These are phyloP conservation scores for Whalleya microplaca DNA, from an alignment of 2,329 filamentous ascomycete species.

Conservation along the genomic window DNA sequence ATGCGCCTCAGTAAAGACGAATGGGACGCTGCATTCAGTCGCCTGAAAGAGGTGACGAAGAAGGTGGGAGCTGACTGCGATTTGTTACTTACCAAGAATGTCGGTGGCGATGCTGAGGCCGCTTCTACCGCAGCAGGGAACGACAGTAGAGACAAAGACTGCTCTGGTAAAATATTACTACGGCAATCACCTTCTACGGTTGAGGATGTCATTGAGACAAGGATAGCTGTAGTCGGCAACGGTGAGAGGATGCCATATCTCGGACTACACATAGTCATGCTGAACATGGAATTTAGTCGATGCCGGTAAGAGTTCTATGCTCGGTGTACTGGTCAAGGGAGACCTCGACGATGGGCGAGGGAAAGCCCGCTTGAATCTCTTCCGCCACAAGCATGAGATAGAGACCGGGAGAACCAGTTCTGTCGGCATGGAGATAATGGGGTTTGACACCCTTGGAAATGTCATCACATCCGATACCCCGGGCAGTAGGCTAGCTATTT, in stretches of 20 bases:
- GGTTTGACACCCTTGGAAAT: conserved; percentile 85
- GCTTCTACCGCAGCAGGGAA: conserved; percentile 50
- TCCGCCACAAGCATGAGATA: conserved; percentile 97
- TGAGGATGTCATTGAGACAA: conserved; percentile 91
- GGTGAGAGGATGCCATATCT: conserved; percentile 50
- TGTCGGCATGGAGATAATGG: conserved; percentile 98
- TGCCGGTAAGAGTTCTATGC: conserved; percentile 93
- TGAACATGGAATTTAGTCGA: conserved; percentile 63
- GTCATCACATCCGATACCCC: conserved; percentile 81
- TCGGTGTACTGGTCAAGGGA: conserved; percentile 94
- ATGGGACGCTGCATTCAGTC: conserved; percentile 73
- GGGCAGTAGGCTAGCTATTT: conserved; percentile 63
- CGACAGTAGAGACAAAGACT: conserved; percentile 70
- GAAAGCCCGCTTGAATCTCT: conserved; percentile 91
- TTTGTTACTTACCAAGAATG: conserved; percentile 86
- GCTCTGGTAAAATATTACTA: conserved; percentile 85
- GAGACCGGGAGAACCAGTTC: conserved; percentile 95
- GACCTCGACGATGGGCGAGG: conserved; percentile 93
- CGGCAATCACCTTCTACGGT: conserved; percentile 72
- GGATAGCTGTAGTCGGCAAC: conserved; percentile 96
- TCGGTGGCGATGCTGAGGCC: conserved; percentile 77
- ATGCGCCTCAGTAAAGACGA: conserved; percentile 76
- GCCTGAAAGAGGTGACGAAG: conserved; percentile 68
- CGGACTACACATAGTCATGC: conserved; percentile 11
- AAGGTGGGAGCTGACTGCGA: conserved; percentile 74